Evolutionary conservation across 2,329 filamentous ascomycete species (phyloP).

Genomic region (Sphaerostilbella broomeana): DNA sequence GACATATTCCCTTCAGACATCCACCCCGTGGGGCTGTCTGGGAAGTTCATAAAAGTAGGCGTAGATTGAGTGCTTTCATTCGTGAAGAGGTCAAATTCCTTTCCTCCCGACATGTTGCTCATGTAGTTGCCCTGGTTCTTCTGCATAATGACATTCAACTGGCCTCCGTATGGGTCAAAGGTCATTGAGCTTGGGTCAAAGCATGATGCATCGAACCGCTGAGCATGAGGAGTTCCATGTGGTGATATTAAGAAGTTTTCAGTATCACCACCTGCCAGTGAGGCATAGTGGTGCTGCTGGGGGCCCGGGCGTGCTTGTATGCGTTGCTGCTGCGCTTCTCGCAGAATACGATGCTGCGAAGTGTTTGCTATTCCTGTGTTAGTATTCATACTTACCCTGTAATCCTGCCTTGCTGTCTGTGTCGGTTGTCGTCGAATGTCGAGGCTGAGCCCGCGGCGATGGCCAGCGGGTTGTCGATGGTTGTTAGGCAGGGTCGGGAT

Average conservation of each 20-base stretch:
- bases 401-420: constrained; percentile 25
- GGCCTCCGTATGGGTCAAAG: constrained; percentile 41
- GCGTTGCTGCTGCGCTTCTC: constrained; percentile 86
- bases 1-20: constrained; percentile 43
- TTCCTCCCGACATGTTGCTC: constrained; percentile 35
- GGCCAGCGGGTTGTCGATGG: constrained; percentile 40
- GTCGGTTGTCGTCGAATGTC: constrained; percentile 59
- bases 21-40: constrained; percentile 46
- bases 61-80: constrained; percentile 41
- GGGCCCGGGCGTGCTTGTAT: constrained; percentile 66
- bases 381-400: constrained; percentile 46
- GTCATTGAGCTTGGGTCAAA: constrained; percentile 38
- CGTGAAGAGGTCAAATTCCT: constrained; percentile 46
- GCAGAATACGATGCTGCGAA: constrained; percentile 68
- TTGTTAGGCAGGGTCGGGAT: constrained; percentile 56
- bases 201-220: constrained; percentile 45
- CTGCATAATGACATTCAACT: constrained; percentile 40
- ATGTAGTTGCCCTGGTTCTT: constrained; percentile 40
- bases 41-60: constrained; percentile 44
- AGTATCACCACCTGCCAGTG: constrained; percentile 31
- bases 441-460: constrained; percentile 79
- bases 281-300: constrained; percentile 22
- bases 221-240: constrained; percentile 47
- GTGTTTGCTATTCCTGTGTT: constrained; percentile 48
- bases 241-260: constrained; percentile 54